Evolutionary conservation across 805 yeast species (phyloP), one percentile per base, ranked within the genome.

Genomic region (Schwanniomyces polymorphus): DNA sequence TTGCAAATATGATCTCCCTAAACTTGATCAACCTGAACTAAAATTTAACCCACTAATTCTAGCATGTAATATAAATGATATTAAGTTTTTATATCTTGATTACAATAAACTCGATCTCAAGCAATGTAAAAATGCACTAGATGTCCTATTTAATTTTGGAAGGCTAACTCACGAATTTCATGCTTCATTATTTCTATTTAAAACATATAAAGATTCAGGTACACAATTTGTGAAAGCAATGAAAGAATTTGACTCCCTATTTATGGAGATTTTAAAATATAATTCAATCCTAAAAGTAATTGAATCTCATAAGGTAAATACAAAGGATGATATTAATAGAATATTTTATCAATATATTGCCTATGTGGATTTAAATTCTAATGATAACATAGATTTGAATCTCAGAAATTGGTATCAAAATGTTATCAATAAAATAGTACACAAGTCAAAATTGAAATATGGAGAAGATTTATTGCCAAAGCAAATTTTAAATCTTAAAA

Each of bases 151-250:
- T 21, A 29, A 41, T 10, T 47, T 43, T 34, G 51, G 51, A 11
- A 48, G 27, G 25, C 31, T 44, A 11, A 14, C 47, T 3, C 45
- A 44, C 26, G 51, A 48, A 21, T 48, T 48, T 23, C 38, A 48
- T 27, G 25, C 43, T 5, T 31, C 41, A 4, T 17, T 38, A 6
- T 18, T 23, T 27, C n/a, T 45, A 12, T 29, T 44, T 10, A 43
- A 44, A 12, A 7, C 16, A 9, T 18, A 40, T 27, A 41, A 40
- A 6, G 31, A 17, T 12, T 23, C 40, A 16, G 34, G 38, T 41
- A 6, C 41, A 6, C 25, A 35, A 5, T 31, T 37, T 12, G 14
- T 28, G 18, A 11, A 18, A 5, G 16, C 44, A 9, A n/a, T 44
- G n/a, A 38, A 25, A 12, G 31, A 33, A 7, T 17, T 42, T 9